These are phyloP conservation scores for Botrytis fragariae DNA, from an alignment of 2,329 filamentous ascomycete species.

Conservation along the genomic window DNA sequence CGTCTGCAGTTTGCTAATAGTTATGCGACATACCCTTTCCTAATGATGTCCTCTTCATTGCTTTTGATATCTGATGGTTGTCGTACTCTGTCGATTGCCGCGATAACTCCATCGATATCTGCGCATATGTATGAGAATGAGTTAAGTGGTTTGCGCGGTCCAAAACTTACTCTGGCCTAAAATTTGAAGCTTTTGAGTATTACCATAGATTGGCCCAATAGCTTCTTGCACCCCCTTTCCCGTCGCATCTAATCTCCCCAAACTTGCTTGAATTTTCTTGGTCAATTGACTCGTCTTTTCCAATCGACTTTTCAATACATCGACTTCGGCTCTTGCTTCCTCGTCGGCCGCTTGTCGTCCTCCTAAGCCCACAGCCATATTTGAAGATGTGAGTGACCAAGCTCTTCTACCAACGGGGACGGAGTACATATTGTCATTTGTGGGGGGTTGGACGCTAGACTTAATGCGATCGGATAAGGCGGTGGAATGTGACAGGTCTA, in stretches of 20 bases:
- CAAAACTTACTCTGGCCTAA: conserved; percentile 68
- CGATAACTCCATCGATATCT: conserved; percentile 84
- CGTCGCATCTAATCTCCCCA: conserved; percentile 79
- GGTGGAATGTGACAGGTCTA: background rate
- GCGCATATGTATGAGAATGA: conserved; percentile 10
- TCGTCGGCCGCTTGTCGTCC: conserved; percentile 49
- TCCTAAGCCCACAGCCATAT: conserved; percentile 36
- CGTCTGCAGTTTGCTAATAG: background rate
- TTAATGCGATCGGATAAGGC: background rate
- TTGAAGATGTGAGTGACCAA: conserved; percentile 32
- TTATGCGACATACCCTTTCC: conserved; percentile 54
- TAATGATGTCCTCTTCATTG: conserved; percentile 87
- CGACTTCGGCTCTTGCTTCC: conserved; percentile 66
- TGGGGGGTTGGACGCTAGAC: background rate
- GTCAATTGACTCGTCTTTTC: conserved; percentile 92
- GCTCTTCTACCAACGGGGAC: conserved; percentile 23
- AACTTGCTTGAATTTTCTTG: conserved; percentile 90
- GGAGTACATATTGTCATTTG: conserved; percentile 5
- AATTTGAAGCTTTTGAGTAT: conserved; percentile 86
- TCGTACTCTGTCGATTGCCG: conserved; percentile 82
- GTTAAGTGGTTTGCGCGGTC: background rate
- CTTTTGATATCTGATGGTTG: conserved; percentile 92
- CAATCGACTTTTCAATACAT: conserved; percentile 69
- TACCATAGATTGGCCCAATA: conserved; percentile 86
- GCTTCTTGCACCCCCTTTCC: conserved; percentile 90